Evolutionary conservation across 495 filamentous ascomycete genomes (phyloP), one percentile per base, ranked within the genome.

Genomic region (Trichoderma erinaceum): DNA sequence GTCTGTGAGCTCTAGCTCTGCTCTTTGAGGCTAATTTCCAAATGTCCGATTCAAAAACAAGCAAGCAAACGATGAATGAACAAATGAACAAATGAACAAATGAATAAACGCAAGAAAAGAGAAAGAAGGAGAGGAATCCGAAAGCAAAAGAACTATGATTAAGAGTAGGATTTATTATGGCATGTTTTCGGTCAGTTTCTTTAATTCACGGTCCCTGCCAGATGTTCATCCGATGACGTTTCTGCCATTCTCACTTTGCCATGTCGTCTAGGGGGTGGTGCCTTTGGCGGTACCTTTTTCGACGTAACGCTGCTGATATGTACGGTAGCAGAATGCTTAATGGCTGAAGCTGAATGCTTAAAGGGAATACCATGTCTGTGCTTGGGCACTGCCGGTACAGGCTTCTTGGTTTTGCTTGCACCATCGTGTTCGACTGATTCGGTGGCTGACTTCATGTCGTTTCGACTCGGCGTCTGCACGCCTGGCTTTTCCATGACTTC

Each of bases 401-500:
- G 78, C 71, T 80, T 79, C 70, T 80, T 76, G 66, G 79, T 64
- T 63, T 74, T 73, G 69, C 74, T 70, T 2, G 74, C 67, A 15
- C 65, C 65, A 15, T 72, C 66, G 0, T 48, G 23, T 10, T 68
- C 65, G 21, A 68, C 75, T 35, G 12, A 35, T 43, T 73, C 74
- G 18, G 23, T 41, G 6, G 64, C 69, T 2, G 70, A 32, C n/a
- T 80, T 65, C 18, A n/a, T 2, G 21, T 65, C 38, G 68, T 80
- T 88, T 66, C 86, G 81, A 74, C 90, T 95, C 12, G 91, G 91
- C 23, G 92, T 93, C 72, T 93, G 86, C 52, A 96, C 86, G 2
- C 93, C 93, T 0, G 92, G 93, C 73, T 90, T 93, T 73, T 93
- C 92, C 70, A 83, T 90, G 65, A 92, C 89, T 2, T 86, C 83